Evolutionary conservation across 169 alveolate genomes (phyloP), one percentile per base, ranked within the genome.

Genomic region (Plasmodium vinckei): DNA sequence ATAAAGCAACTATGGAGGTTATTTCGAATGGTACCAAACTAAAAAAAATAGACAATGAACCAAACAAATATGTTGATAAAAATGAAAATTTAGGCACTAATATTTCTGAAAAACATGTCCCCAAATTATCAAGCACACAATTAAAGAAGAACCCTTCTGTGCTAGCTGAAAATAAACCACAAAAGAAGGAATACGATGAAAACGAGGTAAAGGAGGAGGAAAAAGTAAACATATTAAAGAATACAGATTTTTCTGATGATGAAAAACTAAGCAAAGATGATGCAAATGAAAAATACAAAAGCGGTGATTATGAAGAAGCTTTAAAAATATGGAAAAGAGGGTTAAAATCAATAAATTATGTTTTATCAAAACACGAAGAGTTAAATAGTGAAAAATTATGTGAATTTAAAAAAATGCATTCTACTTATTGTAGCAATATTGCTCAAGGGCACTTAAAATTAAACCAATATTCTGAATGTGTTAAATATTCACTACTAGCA

Each of bases 401-500:
- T 19, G 56, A 49, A 13, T 79, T 79, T 46, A 56, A 67, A 23
- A 79, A 53, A 25, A 27, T 79, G 42, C 89, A 79, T 15, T 56
- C 89, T 15, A 79, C 84, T 21, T 79, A 79, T 42, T 51, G 89
- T 79, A 79, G 89, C 23, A 79, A 79, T 57, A 79, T 79, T 67
- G 89, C 89, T 53, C 89, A 79, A 61, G 89, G 89, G 23, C 68
- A 67, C 46, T 67, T 79, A 82, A 79, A 56, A 53, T 54, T 79
- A 79, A 67, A 49, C 56, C 54, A 79, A 67, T 79, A 67, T 70
- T 79, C 89, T 42, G 89, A 79, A 54, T 79, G 89, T 65, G 89
- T 79, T 53, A 79, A 65, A 67, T 79, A 67, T 67, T 79, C 89
- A 5, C 59, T 79, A 54, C 44, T 79, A 23, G 89, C 89, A 33